Evolutionary conservation across 306 rosid genomes (phyloP), one percentile per base, ranked within the genome.

Genomic region (Dryas alaskensis): DNA sequence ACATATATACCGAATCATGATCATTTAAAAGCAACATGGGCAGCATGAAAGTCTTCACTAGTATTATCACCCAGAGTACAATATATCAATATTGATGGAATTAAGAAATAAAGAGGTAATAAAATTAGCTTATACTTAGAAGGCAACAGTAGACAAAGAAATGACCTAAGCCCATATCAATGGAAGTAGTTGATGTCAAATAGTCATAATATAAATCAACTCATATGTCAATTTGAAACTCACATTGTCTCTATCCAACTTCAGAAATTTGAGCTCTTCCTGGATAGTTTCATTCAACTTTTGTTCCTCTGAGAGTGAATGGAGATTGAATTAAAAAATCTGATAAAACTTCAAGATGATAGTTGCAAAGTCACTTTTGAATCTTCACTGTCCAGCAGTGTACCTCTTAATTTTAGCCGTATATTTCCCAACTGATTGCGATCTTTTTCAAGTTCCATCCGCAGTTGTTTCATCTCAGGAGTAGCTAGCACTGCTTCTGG

Each of bases 191-290:
- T 48, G 7, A 53, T 53, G 58, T 16, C 58, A 53, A 53, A 53
- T 16, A 16, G 58, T 31, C 19, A 52, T 39, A 51, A 19, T 40
- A 53, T 11, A 16, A 31, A 6, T 48, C 52, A 48, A 48, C 11
- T 45, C 17, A 31, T 27, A 19, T 74, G 44, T 48, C 40, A 48
- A 61, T 69, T 47, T 74, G 17, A 76, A 76, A 88, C 95, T 88
- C 84, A 94, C 98, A 57, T 73, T 87, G 67, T 91, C 96, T 60
- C 78, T 80, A 81, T 89, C 93, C 69, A 75, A 60, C 69, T 80
- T 83, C 64, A 84, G 74, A 51, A 81, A 72, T 72, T 80, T 86
- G 79, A 94, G 89, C 89, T 94, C 97, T 81, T 83, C 89, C 69
- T 81, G 90, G 75, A 87, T 81, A 77, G 85, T 81, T 81, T 80